Conservation (phyloP, 208 protist species). For the Zelonia costaricensis region DNA sequence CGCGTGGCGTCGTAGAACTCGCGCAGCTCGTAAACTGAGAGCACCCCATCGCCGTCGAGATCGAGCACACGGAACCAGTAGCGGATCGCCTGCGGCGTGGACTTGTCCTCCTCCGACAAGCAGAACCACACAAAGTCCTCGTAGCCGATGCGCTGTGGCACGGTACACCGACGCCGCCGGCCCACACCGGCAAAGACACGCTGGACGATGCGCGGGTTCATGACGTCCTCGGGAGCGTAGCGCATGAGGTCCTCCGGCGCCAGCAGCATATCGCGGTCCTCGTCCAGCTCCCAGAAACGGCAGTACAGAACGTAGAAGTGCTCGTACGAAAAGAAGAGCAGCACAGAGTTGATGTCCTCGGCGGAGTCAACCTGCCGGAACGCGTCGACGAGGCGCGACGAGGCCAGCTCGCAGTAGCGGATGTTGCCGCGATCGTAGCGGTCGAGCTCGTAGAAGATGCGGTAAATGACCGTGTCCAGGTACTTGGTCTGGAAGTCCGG, state of each 20-base stretch:
- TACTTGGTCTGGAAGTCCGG: conserved; percentile 96
- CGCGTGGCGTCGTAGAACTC: conserved; percentile 92
- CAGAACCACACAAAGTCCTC: conserved; percentile 97
- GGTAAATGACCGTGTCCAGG: conserved; percentile 94
- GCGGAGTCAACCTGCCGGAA: conserved; percentile 83
- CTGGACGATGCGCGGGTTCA: conserved; percentile 83
- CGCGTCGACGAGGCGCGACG: conserved; percentile 74
- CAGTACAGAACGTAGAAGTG: conserved; percentile 99
- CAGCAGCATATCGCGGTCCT: conserved; percentile 94
- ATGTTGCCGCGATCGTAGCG: conserved; percentile 81
- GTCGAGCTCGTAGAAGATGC: conserved; percentile 96
- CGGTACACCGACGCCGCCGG: conserved; percentile 36
- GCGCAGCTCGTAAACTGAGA: conserved; percentile 94
- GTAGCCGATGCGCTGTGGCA: conserved; percentile 82
- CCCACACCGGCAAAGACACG: conserved; percentile 75
- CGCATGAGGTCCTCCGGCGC: conserved; percentile 81
- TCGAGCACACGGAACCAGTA: conserved; percentile 97
- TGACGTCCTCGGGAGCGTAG: conserved; percentile 81
- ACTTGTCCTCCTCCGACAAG: conserved; percentile 96
- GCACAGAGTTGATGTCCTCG: conserved; percentile 90
- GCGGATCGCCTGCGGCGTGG: conserved; percentile 79
- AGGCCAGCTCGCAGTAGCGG: conserved; percentile 71
- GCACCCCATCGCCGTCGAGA: conserved; percentile 94
- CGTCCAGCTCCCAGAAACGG: conserved; percentile 98
- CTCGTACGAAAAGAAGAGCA: conserved; percentile 98